These are phyloP conservation scores for Skeletonema tropicum DNA, from an alignment of 108 stramenopile genomes.

Conservation along the genomic window DNA sequence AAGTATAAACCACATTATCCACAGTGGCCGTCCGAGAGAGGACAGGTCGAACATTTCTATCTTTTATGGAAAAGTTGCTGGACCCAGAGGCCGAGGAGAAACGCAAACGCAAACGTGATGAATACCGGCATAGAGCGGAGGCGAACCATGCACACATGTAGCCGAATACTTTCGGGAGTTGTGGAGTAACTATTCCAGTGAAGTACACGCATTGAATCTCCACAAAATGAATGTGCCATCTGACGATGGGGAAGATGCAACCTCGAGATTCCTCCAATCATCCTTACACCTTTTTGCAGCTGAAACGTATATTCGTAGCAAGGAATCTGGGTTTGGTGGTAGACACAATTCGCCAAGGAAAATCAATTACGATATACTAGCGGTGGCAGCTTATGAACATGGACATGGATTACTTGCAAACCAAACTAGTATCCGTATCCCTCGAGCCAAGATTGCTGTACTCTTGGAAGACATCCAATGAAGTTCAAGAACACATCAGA, in stretches of 20 bases:
- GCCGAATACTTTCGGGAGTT: neutral
- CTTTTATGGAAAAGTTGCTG: neutral
- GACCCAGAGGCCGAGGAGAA: neutral
- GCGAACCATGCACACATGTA: neutral
- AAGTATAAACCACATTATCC: neutral
- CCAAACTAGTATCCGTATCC: conserved; percentile 5
- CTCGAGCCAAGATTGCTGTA: neutral
- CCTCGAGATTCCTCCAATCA: neutral
- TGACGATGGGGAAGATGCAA: neutral
- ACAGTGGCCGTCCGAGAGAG: neutral
- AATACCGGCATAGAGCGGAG: neutral
- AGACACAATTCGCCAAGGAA: neutral
- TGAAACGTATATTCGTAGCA: neutral
- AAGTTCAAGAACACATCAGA: neutral
- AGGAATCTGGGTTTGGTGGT: neutral
- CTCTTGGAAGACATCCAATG: neutral
- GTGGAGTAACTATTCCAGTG: neutral
- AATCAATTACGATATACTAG: conserved; percentile 1
- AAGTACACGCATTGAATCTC: neutral
- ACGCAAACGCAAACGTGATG: neutral
- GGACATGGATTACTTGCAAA: conserved; percentile 4
- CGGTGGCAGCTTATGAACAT: neutral
- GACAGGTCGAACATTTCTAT: neutral
- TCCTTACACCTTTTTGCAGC: neutral
- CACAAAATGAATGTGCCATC: conserved; percentile 1